Percentiles rank a stretch among this genome's conserved stretches.
These are phyloP conservation scores for Mycena amicta DNA, from an alignment of 768 basidiomycete genomes.

Conservation along the genomic window DNA sequence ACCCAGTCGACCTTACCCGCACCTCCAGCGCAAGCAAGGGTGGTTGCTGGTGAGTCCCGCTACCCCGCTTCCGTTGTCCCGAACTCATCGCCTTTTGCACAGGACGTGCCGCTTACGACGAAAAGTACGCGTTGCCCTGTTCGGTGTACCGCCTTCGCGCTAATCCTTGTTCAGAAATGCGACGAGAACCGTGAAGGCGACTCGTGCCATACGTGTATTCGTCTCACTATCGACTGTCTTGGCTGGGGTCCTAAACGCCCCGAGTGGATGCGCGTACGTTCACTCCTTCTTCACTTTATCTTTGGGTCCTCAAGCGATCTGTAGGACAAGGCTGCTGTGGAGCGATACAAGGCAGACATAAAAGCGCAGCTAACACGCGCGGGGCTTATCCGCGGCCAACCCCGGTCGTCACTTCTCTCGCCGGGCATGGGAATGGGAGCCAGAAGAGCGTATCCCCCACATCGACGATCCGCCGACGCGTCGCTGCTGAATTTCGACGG, in stretches of 20 bases:
- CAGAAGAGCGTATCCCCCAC: constrained; percentile 30
- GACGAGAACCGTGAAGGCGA: constrained; percentile 82
- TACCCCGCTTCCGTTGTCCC: constrained; percentile 7
- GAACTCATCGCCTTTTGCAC: constrained; percentile 16
- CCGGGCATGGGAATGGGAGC: constrained; percentile 19
- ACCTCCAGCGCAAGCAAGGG: constrained; percentile 63
- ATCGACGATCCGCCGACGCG: constrained; percentile 36
- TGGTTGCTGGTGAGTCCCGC: constrained; percentile 71
- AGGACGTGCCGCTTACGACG: constrained; percentile 86
- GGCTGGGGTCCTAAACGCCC: constrained; percentile 85
- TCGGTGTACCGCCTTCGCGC: background rate
- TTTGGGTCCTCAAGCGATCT: constrained; percentile 16
- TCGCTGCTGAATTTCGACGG: constrained; percentile 23
- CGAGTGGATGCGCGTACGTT: constrained; percentile 85
- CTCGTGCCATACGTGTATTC: constrained; percentile 80
- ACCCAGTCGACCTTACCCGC: constrained; percentile 53
- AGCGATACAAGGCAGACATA: constrained; percentile 81
- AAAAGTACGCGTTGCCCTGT: constrained; percentile 56
- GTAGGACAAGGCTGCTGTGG: constrained; percentile 82
- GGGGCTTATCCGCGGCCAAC: constrained; percentile 83
- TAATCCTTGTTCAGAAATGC: constrained; percentile 64
- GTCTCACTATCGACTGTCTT: constrained; percentile 78
- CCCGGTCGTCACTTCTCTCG: constrained; percentile 58
- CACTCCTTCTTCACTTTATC: constrained; percentile 1
- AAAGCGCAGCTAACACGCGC: constrained; percentile 78